phyloP scores from a whole-genome alignment of 1,284 basidiomycete species.

The Bondarzewia mesenterica region DNA sequence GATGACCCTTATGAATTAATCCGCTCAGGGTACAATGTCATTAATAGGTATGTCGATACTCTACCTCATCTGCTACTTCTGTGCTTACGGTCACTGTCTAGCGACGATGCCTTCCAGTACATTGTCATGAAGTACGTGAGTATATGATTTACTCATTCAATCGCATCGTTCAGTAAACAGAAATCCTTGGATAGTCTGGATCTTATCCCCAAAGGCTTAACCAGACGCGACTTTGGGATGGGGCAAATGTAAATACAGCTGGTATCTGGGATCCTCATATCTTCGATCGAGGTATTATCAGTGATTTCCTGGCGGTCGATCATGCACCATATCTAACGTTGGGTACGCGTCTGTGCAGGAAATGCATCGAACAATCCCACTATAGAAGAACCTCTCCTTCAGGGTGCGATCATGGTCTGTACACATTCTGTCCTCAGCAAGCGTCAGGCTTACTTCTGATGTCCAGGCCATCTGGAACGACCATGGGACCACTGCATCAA shows the following conservation, averaged over 20 bases:
- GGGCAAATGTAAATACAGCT: slow-evolving; percentile 18
- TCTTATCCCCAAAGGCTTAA: slow-evolving; percentile 20
- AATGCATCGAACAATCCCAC: slow-evolving; percentile 21
- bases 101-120: slow-evolving; percentile 25
- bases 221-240: slow-evolving; percentile 21
- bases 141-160: background rate
- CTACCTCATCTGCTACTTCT: background rate
- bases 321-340: no score
- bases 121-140: slow-evolving; percentile 24
- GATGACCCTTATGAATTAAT: slow-evolving; percentile 23
- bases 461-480: slow-evolving; percentile 21
- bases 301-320: background rate
- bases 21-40: slow-evolving; percentile 20
- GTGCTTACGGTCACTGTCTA: slow-evolving; percentile 10
- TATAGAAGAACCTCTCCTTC: slow-evolving; percentile 15
- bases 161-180: background rate
- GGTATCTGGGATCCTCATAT: slow-evolving; percentile 24
- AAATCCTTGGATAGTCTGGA: slow-evolving; percentile 10
- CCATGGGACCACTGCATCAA: slow-evolving; percentile 24
- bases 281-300: slow-evolving; percentile 18
- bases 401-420: slow-evolving; percentile 21
- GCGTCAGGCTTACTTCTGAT: background rate
- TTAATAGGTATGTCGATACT: slow-evolving; percentile 17
- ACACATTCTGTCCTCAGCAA: background rate
- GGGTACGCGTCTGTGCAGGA: background rate